Conservation (phyloP, 108 stramenopile species). For the Fragilaria crotonensis region DNA sequence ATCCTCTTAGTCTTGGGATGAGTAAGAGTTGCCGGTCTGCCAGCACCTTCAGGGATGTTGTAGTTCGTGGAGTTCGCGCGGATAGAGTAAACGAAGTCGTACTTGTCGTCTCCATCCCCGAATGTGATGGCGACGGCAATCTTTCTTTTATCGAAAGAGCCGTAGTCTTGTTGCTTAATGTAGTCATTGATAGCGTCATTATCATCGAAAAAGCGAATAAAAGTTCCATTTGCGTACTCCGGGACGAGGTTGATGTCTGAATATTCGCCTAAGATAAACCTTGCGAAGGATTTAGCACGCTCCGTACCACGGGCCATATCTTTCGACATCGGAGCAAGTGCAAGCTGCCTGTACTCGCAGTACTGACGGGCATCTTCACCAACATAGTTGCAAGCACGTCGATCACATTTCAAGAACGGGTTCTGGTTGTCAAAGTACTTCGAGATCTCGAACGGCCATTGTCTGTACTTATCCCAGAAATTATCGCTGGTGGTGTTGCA, state of each 20-base stretch:
- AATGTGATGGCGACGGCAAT: constrained; percentile 58
- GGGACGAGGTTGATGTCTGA: constrained; percentile 22
- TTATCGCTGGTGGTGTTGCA: constrained; percentile 17
- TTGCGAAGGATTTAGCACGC: constrained; percentile 43
- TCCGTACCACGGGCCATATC: constrained; percentile 18
- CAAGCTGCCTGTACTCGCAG: constrained; percentile 52
- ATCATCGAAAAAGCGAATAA: constrained; percentile 51
- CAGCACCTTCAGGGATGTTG: constrained; percentile 44
- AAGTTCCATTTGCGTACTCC: constrained; percentile 14
- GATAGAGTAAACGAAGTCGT: constrained; percentile 48
- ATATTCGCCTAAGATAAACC: constrained; percentile 39
- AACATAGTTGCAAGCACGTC: constrained; percentile 27
- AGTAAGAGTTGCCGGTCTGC: constrained; percentile 43
- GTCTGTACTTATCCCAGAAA: not conserved
- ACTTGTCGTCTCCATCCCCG: constrained; percentile 27
- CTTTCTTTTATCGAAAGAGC: constrained; percentile 31
- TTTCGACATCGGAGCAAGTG: constrained; percentile 32
- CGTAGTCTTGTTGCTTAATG: constrained; percentile 40
- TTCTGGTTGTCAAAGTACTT: constrained; percentile 46
- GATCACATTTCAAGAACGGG: constrained; percentile 75
- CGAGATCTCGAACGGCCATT: not conserved
- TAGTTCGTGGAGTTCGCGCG: constrained; percentile 70
- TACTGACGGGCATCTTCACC: constrained; percentile 55
- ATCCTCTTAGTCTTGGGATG: constrained; percentile 43
- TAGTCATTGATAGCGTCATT: constrained; percentile 42